These are phyloP conservation scores for Puccinia triticina DNA, from an alignment of 1,284 basidiomycete genomes.

Conservation along the genomic window DNA sequence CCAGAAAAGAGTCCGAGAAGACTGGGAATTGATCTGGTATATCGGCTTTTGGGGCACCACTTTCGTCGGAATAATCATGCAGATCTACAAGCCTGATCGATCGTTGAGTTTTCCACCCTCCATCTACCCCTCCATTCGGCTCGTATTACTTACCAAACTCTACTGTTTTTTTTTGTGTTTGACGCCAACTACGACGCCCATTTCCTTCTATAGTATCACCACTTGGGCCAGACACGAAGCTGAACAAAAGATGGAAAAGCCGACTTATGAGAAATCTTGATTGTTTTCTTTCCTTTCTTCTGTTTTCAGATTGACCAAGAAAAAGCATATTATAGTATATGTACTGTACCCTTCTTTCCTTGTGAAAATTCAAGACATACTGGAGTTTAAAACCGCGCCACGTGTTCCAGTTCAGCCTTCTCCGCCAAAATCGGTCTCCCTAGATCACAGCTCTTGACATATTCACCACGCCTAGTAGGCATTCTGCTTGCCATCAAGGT, in stretches of 20 bases:
- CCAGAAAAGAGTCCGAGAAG: conserved; percentile 45
- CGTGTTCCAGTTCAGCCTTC: no score
- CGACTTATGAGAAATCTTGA: conserved; percentile 47
- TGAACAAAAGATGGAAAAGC: conserved; percentile 38
- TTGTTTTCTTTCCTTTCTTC: background rate
- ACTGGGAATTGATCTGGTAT: conserved; percentile 50
- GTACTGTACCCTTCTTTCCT: no score
- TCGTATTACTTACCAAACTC: background rate
- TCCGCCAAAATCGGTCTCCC: no score
- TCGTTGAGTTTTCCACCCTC: conserved; percentile 17
- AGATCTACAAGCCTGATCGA: conserved; percentile 49
- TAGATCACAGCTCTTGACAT: no score
- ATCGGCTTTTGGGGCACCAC: conserved; percentile 51
- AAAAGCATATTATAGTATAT: no score
- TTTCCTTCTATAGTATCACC: conserved; percentile 21
- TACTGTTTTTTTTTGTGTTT: background rate
- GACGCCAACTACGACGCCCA: background rate
- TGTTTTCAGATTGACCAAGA: no score
- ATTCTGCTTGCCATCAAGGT: no score
- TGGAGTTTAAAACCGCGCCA: no score
- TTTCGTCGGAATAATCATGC: conserved; percentile 32
- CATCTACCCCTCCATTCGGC: background rate
- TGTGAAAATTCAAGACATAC: no score
- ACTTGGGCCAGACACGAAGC: conserved; percentile 50
- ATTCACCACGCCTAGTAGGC: no score